A percentile compares a stretch with the other conserved stretches of the same genome.
Evolutionary conservation across 306 rosid species (phyloP).

Genomic region (Sicyos edulis): DNA sequence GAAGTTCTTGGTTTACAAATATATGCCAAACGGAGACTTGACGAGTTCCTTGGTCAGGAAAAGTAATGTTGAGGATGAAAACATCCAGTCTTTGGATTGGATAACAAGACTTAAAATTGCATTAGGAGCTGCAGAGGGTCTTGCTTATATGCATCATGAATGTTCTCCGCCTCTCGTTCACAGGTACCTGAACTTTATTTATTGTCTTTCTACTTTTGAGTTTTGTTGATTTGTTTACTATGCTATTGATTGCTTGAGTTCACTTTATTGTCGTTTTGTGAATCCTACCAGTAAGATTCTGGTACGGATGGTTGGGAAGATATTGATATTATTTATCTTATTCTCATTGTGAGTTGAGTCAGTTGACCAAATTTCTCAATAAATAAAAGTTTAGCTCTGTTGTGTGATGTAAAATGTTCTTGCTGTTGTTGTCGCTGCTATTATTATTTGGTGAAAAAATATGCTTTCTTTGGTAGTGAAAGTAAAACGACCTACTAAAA

Average conservation of each 20-base stretch:
- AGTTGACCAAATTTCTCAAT: background rate
- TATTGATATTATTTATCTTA: no score
- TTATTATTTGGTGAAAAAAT: background rate
- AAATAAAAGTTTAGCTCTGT: background rate
- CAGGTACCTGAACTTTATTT: conserved; percentile 45
- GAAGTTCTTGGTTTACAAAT: conserved; percentile 75
- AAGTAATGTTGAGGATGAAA: conserved; percentile 45
- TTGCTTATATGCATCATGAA: conserved; percentile 79
- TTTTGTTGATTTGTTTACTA: background rate
- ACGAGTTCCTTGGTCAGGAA: conserved; percentile 58
- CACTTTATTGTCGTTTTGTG: background rate
- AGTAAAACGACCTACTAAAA: background rate
- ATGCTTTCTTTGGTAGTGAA: background rate
- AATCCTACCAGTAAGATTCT: background rate
- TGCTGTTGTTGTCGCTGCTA: background rate
- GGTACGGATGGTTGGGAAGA: background rate
- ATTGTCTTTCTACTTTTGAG: background rate
- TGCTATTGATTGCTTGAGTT: background rate
- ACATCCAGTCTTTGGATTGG: conserved; percentile 81
- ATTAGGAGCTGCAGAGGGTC: conserved; percentile 84
- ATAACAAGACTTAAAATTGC: conserved; percentile 93
- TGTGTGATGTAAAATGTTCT: background rate
- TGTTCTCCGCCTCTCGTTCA: conserved; percentile 81
- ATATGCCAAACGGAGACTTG: conserved; percentile 78
- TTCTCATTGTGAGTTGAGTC: background rate